phyloP scores from a whole-genome alignment of 345 rosid genomes.

The Populus alba region DNA sequence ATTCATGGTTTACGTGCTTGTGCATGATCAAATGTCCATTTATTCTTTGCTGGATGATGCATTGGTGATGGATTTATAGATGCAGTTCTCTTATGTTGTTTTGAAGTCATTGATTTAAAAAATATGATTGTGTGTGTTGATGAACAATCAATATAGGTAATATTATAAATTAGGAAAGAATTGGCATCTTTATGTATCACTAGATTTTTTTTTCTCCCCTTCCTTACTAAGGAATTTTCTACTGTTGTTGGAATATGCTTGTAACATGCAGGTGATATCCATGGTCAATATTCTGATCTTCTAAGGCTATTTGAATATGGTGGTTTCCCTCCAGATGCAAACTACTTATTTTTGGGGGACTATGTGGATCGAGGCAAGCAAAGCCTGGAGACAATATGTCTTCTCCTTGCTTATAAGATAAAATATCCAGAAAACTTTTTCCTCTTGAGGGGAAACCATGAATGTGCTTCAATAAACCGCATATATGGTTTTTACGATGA shows the following conservation, averaged over 20 bases:
- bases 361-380: conserved; percentile 91
- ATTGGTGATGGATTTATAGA: background rate
- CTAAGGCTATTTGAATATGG: conserved; percentile 84
- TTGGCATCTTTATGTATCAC: background rate
- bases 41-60: background rate
- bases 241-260: conserved; percentile 16
- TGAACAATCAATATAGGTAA: background rate
- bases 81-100: background rate
- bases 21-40: background rate
- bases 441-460: conserved; percentile 87
- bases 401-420: conserved; percentile 80
- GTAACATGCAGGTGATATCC: conserved; percentile 67
- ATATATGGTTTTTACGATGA: conserved; percentile 88
- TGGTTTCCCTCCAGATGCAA: conserved; percentile 72
- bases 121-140: background rate
- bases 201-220: background rate
- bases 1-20: background rate
- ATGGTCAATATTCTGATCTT: conserved; percentile 84
- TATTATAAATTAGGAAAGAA: background rate
- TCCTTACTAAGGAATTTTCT: background rate
- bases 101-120: conserved; percentile 6
- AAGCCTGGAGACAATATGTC: conserved; percentile 87
- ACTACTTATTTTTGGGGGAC: conserved; percentile 78
- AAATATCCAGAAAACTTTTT: conserved; percentile 76
- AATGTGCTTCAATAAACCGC: conserved; percentile 80